Base-by-base conservation (phyloP, 805 yeast genomes). In the Candida verbasci region DNA sequence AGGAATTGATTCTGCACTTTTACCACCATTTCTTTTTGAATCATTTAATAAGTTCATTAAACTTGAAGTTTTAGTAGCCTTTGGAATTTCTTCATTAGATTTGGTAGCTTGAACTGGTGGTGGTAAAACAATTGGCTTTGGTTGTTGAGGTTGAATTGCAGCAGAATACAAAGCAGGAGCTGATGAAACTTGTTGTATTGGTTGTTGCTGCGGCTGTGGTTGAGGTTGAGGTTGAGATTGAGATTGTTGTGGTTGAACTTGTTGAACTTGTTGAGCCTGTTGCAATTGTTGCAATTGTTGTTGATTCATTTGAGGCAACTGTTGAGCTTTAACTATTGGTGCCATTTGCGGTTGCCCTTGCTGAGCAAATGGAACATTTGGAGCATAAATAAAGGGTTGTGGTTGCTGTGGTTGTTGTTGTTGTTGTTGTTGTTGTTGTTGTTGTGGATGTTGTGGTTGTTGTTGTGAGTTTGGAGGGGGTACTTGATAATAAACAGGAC, bases 281-380 rank as follows among this genome's bases (percentile, higher is more conserved):
- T n/a, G n/a, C n/a, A n/a, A n/a, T n/a, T n/a, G n/a, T n/a, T n/a
- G n/a, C n/a, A n/a, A n/a, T 17, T 36, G 31, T 15, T 31, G 42
- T 45, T 5, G 43, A 28, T 7, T 42, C 35, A 7, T 41, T 38
- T 7, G 43, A 9, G 35, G 35, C n/a, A 23, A 21, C 17, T 24
- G 30, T 12, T 37, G 39, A 17, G 23, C 31, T 14, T 24, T 25
- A 9, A 24, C 17, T 10, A 22, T 27, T 28, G 40, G 33, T 9
- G 21, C 24, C 24, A 34, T 10, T 24, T 20, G 33, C 9, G 10
- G 17, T 34, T 25, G 30, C 21, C 18, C 35, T 7, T 25, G 31
- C 14, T 24, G 26, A 18, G 11, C 21, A 10, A n/a, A 23, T 7
- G 14, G 25, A 14, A 6, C 9, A 14, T 6, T 15, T 12, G 15